These are phyloP conservation scores for Cladophialophora psammophila DNA, from an alignment of 2,329 filamentous ascomycete species.

Conservation along the genomic window DNA sequence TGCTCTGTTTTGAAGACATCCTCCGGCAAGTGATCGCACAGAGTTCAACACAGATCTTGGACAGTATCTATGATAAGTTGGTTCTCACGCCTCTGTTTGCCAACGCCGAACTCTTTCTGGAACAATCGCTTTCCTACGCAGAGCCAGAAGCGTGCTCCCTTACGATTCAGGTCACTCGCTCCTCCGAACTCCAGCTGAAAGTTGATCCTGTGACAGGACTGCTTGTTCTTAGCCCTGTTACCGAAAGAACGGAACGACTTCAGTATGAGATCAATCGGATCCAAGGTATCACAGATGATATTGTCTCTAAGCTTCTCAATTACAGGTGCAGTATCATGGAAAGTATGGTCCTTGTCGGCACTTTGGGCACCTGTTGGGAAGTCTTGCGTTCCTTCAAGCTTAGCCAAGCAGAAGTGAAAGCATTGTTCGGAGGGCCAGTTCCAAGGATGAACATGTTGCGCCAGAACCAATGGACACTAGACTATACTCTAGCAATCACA, in stretches of 20 bases:
- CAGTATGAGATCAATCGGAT: constrained; percentile 71
- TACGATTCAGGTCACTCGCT: constrained; percentile 72
- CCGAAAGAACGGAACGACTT: constrained; percentile 61
- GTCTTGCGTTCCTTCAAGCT: constrained; percentile 50
- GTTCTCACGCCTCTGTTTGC: constrained; percentile 67
- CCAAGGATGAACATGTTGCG: constrained; percentile 73
- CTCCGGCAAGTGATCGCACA: constrained; percentile 76
- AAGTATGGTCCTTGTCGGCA: constrained; percentile 24
- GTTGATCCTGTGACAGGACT: constrained; percentile 82
- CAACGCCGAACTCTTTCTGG: constrained; percentile 65
- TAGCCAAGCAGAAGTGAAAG: constrained; percentile 57
- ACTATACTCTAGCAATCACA: constrained; percentile 76
- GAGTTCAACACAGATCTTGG: constrained; percentile 76
- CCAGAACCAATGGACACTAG: constrained; percentile 72
- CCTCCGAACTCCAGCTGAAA: constrained; percentile 66
- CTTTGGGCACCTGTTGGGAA: constrained; percentile 44
- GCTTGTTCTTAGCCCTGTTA: constrained; percentile 73
- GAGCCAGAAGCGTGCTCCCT: constrained; percentile 74
- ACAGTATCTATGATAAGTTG: constrained; percentile 69
- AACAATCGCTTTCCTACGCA: constrained; percentile 63
- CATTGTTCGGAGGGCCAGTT: constrained; percentile 69
- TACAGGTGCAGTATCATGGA: constrained; percentile 41
- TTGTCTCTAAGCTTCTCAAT: constrained; percentile 43
- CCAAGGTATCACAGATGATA: constrained; percentile 52
- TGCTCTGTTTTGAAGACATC: constrained; percentile 76